Evolutionary conservation across 148 eudicot species (phyloP).

Genomic region (Vaccinium vitisidaea): DNA sequence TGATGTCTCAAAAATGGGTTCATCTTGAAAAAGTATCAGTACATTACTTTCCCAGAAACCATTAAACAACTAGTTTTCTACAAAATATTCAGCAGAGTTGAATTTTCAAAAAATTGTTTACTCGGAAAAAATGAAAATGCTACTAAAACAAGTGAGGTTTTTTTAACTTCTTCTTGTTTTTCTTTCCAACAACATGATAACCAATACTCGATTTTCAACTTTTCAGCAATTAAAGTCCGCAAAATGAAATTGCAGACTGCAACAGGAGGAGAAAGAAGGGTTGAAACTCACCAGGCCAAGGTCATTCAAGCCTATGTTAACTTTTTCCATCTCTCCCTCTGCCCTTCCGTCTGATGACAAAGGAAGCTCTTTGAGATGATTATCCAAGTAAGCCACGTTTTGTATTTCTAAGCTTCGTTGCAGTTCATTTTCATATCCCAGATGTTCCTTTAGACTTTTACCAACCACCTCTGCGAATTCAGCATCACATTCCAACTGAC

Average conservation of each 20-base stretch:
- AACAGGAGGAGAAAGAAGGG: background rate
- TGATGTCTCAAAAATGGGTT: background rate
- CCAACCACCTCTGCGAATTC: constrained; percentile 43
- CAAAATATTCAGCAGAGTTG: background rate
- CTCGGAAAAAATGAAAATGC: background rate
- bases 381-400: constrained; percentile 41
- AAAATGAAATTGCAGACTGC: background rate
- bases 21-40: background rate
- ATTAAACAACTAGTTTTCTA: background rate
- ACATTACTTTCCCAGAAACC: background rate
- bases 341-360: constrained; percentile 37
- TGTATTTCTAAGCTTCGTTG: constrained; percentile 42
- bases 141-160: background rate
- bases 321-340: constrained; percentile 21
- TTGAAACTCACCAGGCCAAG: constrained; percentile 65
- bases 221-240: background rate
- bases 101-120: background rate
- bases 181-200: background rate
- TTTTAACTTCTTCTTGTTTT: background rate
- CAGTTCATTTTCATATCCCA: constrained; percentile 51
- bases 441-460: constrained; percentile 55
- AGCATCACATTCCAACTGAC: constrained; percentile 46
- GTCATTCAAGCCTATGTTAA: constrained; percentile 50
- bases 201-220: background rate
- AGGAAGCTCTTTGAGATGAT: constrained; percentile 54